phyloP scores from a whole-genome alignment of 2,329 filamentous ascomycete genomes.

The Thermoascus crustaceus region DNA sequence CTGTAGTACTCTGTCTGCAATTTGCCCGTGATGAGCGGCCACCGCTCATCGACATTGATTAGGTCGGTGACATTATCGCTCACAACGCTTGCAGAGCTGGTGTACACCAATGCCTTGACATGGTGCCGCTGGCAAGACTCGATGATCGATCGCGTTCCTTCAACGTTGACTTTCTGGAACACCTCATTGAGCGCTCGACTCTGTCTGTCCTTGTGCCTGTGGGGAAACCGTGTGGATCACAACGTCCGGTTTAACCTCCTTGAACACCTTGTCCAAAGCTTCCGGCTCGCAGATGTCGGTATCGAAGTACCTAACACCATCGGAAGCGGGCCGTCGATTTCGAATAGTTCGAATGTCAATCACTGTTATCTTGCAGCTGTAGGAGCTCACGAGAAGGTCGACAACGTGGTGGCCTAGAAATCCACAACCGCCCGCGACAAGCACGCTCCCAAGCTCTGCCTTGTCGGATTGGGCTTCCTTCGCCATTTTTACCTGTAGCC shows the following conservation, averaged over 20 bases:
- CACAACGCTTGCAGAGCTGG: conserved; percentile 11
- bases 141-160: conserved; percentile 13
- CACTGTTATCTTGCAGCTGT: neutral
- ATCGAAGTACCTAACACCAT: conserved; percentile 2
- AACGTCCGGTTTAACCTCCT: conserved; percentile 2
- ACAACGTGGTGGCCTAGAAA: conserved; percentile 3
- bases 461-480: too few relatives aligned
- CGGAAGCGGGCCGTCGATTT: neutral
- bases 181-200: conserved; percentile 14
- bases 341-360: neutral
- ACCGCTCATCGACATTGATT: conserved; percentile 12
- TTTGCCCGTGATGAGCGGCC: conserved; percentile 4
- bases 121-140: conserved; percentile 8
- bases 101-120: conserved; percentile 14
- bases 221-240: conserved; percentile 6
- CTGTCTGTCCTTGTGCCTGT: too few relatives aligned
- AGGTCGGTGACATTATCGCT: conserved; percentile 13
- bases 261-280: neutral
- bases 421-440: conserved; percentile 3
- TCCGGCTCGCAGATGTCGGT: conserved; percentile 1
- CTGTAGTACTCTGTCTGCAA: conserved; percentile 3
- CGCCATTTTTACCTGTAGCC: too few relatives aligned
- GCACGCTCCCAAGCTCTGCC: too few relatives aligned
- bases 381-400: neutral
- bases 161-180: conserved; percentile 12